A percentile compares a stretch with the other conserved stretches of the same genome.
Evolutionary conservation across 768 basidiomycete genomes (phyloP).

Genomic region (Leccinellum rugosiceps): DNA sequence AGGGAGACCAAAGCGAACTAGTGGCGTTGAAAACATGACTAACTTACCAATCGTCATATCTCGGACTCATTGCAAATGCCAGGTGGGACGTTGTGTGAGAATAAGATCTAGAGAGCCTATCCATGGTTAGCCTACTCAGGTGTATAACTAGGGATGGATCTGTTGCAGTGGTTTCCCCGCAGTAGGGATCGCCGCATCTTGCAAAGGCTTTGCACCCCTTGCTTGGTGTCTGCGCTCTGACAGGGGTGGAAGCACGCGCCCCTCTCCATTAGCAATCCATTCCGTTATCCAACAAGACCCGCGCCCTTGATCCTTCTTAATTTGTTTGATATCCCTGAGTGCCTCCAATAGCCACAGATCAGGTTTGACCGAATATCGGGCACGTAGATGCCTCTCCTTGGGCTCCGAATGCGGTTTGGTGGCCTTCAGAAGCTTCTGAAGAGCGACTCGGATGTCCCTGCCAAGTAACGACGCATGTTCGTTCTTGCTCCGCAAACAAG

Average conservation of each 20-base stretch:
- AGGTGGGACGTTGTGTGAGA: not conserved
- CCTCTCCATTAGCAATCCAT: conserved; percentile 24
- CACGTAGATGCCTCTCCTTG: conserved; percentile 15
- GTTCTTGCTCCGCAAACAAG: conserved; percentile 48
- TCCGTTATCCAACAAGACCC: conserved; percentile 28
- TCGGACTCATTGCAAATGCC: not conserved
- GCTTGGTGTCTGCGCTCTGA: conserved; percentile 15
- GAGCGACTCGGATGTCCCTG: conserved; percentile 39
- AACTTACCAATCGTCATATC: not conserved
- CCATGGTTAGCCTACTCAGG: conserved; percentile 2
- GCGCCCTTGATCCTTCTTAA: conserved; percentile 28
- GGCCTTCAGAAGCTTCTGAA: conserved; percentile 32
- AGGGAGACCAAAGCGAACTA: not conserved
- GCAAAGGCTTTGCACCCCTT: conserved; percentile 2
- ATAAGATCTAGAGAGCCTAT: not conserved
- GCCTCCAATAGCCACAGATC: conserved; percentile 38
- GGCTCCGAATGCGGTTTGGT: conserved; percentile 20
- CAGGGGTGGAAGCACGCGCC: conserved; percentile 18
- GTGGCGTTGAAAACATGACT: not conserved
- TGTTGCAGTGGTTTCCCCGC: not conserved
- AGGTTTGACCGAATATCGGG: conserved; percentile 31
- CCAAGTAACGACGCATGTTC: conserved; percentile 41
- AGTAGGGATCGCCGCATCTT: conserved; percentile 1
- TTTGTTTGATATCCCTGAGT: conserved; percentile 35
- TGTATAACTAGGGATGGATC: conserved; percentile 5